Percentiles rank a stretch among this genome's conserved stretches.
phyloP scores from a whole-genome alignment of 106 monocot genomes.

The Allium fistulosum region DNA sequence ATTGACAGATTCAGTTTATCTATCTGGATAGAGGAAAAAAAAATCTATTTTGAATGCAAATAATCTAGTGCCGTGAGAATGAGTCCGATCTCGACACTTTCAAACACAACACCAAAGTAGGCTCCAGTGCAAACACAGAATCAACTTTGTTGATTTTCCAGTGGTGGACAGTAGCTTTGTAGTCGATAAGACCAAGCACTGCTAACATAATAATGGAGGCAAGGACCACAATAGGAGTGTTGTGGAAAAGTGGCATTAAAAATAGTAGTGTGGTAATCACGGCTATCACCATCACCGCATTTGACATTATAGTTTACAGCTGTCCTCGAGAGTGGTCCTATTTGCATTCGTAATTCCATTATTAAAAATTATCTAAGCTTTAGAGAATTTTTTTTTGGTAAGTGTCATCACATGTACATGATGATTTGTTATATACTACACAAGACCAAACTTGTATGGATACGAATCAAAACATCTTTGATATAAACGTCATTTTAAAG shows the following conservation, averaged over 20 bases:
- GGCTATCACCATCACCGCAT: slow-evolving; percentile 64
- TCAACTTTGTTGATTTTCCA: slow-evolving; percentile 89
- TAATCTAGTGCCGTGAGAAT: slow-evolving; percentile 37
- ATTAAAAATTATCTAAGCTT: no score
- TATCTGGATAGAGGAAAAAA: not conserved
- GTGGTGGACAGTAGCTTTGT: slow-evolving; percentile 59
- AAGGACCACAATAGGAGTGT: slow-evolving; percentile 86
- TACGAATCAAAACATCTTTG: no score
- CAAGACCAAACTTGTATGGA: no score
- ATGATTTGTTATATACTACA: no score
- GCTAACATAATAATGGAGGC: slow-evolving; percentile 83
- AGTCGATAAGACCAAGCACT: slow-evolving; percentile 86
- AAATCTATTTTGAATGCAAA: not conserved
- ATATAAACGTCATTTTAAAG: no score
- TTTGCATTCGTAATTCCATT: not conserved
- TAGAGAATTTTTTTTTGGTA: no score
- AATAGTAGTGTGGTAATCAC: slow-evolving; percentile 83
- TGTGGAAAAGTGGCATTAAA: slow-evolving; percentile 77
- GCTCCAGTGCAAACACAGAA: slow-evolving; percentile 77
- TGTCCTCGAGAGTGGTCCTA: slow-evolving; percentile 77
- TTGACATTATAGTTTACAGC: slow-evolving; percentile 95
- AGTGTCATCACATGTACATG: no score
- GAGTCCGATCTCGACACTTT: slow-evolving; percentile 74
- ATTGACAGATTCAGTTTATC: not conserved
- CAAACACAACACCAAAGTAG: slow-evolving; percentile 79